Percentiles rank a stretch among this genome's conserved stretches.
phyloP scores from a whole-genome alignment of 176 grass and related monocot genomes.

The Neostapfia colusana region DNA sequence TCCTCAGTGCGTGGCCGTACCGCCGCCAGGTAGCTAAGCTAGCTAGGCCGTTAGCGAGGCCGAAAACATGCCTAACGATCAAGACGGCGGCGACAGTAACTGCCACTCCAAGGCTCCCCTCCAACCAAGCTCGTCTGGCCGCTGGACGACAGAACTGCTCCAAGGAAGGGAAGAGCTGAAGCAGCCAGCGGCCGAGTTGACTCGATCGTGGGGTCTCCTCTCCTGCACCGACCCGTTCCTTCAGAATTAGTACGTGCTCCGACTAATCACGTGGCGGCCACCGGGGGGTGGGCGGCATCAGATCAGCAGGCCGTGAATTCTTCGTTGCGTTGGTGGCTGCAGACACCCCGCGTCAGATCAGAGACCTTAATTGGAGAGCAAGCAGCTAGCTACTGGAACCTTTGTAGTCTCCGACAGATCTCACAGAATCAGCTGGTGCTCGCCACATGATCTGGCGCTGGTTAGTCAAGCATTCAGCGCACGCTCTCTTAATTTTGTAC shows the following conservation, averaged over 20 bases:
- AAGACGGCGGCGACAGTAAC: not conserved
- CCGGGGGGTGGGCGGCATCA: too few relatives aligned
- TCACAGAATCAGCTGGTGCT: not conserved
- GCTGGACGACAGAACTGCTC: not conserved
- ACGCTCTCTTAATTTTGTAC: too few relatives aligned
- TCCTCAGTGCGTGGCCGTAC: not conserved
- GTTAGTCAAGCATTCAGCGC: too few relatives aligned
- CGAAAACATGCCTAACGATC: not conserved
- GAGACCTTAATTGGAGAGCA: too few relatives aligned
- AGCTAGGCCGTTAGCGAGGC: not conserved
- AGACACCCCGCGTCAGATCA: too few relatives aligned
- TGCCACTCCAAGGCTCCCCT: not conserved
- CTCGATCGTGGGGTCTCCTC: not conserved
- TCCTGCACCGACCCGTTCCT: not conserved
- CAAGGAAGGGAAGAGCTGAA: not conserved
- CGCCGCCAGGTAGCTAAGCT: not conserved
- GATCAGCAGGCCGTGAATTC: not conserved
- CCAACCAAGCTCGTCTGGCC: not conserved
- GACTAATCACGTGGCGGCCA: not conserved
- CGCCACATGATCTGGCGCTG: not conserved
- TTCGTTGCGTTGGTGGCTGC: too few relatives aligned
- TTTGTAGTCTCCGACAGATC: too few relatives aligned
- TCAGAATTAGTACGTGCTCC: not conserved
- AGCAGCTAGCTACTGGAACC: too few relatives aligned
- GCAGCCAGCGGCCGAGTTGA: not conserved